A percentile compares a stretch with the other conserved stretches of the same genome.
Evolutionary conservation across 352 stramenopile genomes (phyloP).

Genomic region (Proteromonas lacertae): DNA sequence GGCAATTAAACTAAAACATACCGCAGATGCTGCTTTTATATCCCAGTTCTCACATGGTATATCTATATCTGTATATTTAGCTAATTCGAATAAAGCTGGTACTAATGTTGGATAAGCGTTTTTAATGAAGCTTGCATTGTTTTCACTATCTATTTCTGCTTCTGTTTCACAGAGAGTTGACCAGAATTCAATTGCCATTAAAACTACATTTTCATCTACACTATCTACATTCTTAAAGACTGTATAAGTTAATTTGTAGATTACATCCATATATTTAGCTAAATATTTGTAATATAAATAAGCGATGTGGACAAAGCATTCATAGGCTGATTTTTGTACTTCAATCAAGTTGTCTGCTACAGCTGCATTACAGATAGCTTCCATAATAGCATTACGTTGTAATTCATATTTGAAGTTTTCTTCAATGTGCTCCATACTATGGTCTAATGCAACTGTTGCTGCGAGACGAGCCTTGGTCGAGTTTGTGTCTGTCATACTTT

Average conservation of each 20-base stretch:
- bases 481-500: conserved; percentile 52
- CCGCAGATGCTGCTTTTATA: conserved; percentile 58
- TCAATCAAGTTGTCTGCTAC: conserved; percentile 30
- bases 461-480: conserved; percentile 46
- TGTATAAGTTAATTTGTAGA: conserved; percentile 71
- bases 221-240: conserved; percentile 44
- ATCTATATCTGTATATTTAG: conserved; percentile 66
- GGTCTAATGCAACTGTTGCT: conserved; percentile 52
- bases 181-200: conserved; percentile 89
- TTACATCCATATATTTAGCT: conserved; percentile 60
- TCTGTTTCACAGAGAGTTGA: conserved; percentile 78
- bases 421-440: conserved; percentile 66
- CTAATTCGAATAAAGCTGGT: conserved; percentile 50
- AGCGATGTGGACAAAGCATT: conserved; percentile 67
- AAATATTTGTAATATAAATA: conserved; percentile 84
- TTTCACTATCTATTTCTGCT: conserved; percentile 52
- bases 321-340: conserved; percentile 53
- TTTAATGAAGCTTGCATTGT: neutral
- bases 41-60: conserved; percentile 69
- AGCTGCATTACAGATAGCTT: conserved; percentile 70
- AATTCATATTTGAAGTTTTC: conserved; percentile 75
- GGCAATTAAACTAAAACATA: conserved; percentile 56
- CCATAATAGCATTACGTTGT: conserved; percentile 75
- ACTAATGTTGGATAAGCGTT: conserved; percentile 20
- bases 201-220: conserved; percentile 34